These are phyloP conservation scores for Lasiosphaeriaceae sp. DNA, from an alignment of 495 filamentous ascomycete genomes.

Conservation along the genomic window DNA sequence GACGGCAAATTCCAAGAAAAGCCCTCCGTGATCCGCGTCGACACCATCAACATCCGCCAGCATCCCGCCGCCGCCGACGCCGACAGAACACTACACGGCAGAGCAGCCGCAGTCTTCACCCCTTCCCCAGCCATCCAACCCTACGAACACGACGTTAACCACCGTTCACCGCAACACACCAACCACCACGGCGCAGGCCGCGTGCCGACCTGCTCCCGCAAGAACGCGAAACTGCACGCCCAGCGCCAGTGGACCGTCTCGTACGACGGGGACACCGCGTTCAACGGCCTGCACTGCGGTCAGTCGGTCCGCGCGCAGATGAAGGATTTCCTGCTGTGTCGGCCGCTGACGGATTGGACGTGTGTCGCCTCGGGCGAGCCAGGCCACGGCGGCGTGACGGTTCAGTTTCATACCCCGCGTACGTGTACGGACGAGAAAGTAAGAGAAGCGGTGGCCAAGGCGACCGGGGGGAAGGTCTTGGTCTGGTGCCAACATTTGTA, in stretches of 20 bases:
- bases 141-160: no score
- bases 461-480: not conserved
- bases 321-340: not conserved
- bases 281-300: conserved; percentile 11
- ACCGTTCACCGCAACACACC: no score
- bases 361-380: conserved; percentile 4
- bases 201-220: conserved; percentile 6
- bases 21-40: not conserved
- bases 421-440: conserved; percentile 5
- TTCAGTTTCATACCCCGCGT: conserved; percentile 12
- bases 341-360: conserved; percentile 8
- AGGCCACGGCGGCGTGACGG: conserved; percentile 1
- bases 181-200: not conserved
- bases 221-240: conserved; percentile 6
- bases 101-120: not conserved
- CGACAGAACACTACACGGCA: not conserved
- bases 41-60: not conserved
- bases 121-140: no score
- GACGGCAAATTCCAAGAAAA: no score
- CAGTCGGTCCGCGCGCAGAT: conserved; percentile 2
- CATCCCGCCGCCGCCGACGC: not conserved
- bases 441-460: conserved; percentile 1
- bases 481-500: conserved; percentile 5
- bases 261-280: conserved; percentile 3
- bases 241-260: conserved; percentile 8